Evolutionary conservation across 768 basidiomycete genomes (phyloP).

Genomic region (Naganishia onofrii): DNA sequence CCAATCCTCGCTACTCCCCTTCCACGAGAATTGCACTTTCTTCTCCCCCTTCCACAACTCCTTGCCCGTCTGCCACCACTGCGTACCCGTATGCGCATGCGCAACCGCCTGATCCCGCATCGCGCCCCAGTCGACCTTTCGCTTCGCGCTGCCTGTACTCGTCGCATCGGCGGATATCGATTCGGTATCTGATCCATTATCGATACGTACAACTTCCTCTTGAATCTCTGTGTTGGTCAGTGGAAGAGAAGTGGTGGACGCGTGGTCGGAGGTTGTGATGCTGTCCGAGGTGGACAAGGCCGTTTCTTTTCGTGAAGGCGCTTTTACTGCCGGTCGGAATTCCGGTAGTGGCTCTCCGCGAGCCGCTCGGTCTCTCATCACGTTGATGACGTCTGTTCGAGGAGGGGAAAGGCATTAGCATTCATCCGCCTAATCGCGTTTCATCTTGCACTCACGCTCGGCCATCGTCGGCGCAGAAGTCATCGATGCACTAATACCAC

Average conservation of each 20-base stretch:
- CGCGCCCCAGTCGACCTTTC: conserved; percentile 16
- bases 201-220: not conserved
- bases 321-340: not conserved
- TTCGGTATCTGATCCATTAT: not conserved
- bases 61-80: conserved; percentile 24
- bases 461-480: conserved; percentile 24
- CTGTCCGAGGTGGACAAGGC: conserved; percentile 7
- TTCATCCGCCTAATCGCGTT: no score
- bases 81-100: conserved; percentile 13
- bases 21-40: conserved; percentile 12
- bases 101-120: conserved; percentile 15
- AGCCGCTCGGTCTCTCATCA: conserved; percentile 18
- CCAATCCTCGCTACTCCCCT: conserved; percentile 12
- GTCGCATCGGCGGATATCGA: not conserved
- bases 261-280: not conserved
- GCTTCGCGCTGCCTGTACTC: not conserved
- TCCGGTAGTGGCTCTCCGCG: conserved; percentile 17
- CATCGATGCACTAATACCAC: conserved; percentile 5
- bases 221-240: conserved; percentile 3
- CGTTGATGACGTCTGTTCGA: conserved; percentile 13
- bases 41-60: conserved; percentile 20
- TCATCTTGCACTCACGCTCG: conserved; percentile 18
- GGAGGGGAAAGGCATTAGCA: not conserved
- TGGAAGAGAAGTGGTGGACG: conserved; percentile 3
- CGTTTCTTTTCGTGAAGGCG: conserved; percentile 1